Evolutionary conservation across 2,329 filamentous ascomycete genomes (phyloP), one percentile per base, ranked within the genome.

Genomic region (Aspergillus spinulosporus): DNA sequence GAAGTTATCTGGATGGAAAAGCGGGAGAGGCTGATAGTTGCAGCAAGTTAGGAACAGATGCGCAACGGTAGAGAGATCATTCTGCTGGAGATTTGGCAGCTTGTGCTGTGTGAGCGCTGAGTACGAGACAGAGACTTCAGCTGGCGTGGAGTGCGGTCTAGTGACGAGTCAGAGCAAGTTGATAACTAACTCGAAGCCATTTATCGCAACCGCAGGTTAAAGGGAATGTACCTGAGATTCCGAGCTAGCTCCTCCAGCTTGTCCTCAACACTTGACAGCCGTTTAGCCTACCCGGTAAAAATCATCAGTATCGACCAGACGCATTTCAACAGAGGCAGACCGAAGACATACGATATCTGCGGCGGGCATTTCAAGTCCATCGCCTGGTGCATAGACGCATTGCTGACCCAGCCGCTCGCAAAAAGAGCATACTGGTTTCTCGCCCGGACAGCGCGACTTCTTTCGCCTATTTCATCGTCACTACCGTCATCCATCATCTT

Each of bases 371-470:
- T 57, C 55, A n/a, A 37, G 34, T 4, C 44, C 29, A 12, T 73
- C 70, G 39, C 67, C 68, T 37, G 43, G 55, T 5, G 73, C 73
- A 63, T 81, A 81, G 9, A 72, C 66, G 58, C 80, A 82, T 57
- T 64, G 64, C 62, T 82, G 79, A 4, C 74, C 72, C 31, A 82
- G 68, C 14, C 80, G 74, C 32, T 74, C 69, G 66, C 80, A 82
- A 51, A 78, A 73, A 1, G 79, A 80, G 62, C 80, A 82, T 0
- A 71, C 62, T 0, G 80, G 80, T 54, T 77, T 74, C 61, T 82
- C 79, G 6, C 80, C 80, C 1, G 78, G 78, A 58, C 80, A 82
- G 67, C 75, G 75, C 31, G 78, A 76, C 64, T 82, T 82, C 65
- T 82, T 82, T 42, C 79, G 74, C 56, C 79, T 81, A 53, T 14